Conservation (phyloP, 768 basidiomycete species). For the Cyclocybe aegerita region DNA sequence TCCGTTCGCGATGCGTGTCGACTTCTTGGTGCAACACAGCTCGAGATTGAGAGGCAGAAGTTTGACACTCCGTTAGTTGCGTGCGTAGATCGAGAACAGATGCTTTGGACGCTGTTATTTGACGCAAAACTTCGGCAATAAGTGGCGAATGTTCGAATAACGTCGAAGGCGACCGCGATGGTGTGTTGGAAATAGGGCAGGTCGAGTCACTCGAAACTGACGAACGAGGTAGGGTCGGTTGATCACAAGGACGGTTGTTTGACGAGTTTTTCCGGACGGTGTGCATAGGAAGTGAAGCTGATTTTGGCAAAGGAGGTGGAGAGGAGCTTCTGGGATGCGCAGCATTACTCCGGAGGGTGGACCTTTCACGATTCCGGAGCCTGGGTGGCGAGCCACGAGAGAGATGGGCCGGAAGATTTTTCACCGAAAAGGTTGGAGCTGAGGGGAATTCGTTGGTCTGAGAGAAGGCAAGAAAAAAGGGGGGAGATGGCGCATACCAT, state of each 20-base stretch:
- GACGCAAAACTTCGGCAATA: constrained; percentile 72
- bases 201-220: constrained; percentile 27
- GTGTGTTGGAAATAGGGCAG: constrained; percentile 27
- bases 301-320: constrained; percentile 83
- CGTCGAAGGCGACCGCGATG: constrained; percentile 39
- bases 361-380: constrained; percentile 56
- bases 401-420: constrained; percentile 42
- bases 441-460: constrained; percentile 5
- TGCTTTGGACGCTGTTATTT: constrained; percentile 63
- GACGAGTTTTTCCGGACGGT: constrained; percentile 44
- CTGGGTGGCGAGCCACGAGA: constrained; percentile 53
- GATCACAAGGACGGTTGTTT: constrained; percentile 28
- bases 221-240: constrained; percentile 28
- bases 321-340: constrained; percentile 61
- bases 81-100: constrained; percentile 66
- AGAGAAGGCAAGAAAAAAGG: constrained; percentile 2
- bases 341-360: constrained; percentile 37
- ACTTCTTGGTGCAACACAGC: constrained; percentile 71
- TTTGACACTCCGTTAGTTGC: constrained; percentile 66
- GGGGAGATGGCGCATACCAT: constrained; percentile 42
- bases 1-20: constrained; percentile 67
- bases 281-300: constrained; percentile 77
- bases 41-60: constrained; percentile 56
- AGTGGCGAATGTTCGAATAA: constrained; percentile 65
- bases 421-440: constrained; percentile 55